phyloP scores from a whole-genome alignment of 768 basidiomycete species.

The Mycena filopes region DNA sequence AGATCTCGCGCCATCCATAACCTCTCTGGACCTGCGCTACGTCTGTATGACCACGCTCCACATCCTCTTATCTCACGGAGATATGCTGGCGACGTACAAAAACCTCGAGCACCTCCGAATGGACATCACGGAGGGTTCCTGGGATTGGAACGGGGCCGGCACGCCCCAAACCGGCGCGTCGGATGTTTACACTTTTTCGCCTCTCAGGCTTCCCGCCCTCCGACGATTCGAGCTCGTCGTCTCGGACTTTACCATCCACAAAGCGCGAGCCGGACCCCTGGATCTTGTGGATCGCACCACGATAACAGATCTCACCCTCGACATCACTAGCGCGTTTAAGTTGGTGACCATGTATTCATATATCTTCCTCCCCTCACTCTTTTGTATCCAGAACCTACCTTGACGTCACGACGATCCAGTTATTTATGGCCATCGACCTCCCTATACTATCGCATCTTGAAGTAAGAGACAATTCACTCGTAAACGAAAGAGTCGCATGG shows the following conservation, averaged over 20 bases:
- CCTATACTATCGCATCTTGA: conserved; percentile 28
- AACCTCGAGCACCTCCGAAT: conserved; percentile 28
- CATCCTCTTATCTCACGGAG: conserved; percentile 5
- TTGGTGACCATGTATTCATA: not conserved
- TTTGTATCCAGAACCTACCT: not conserved
- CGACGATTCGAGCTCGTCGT: conserved; percentile 32
- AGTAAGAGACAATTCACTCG: conserved; percentile 24
- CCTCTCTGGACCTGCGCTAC: conserved; percentile 27
- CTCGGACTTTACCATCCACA: conserved; percentile 28
- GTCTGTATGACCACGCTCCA: conserved; percentile 17
- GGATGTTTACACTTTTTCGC: conserved; percentile 17
- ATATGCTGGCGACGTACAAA: conserved; percentile 20
- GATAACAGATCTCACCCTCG: conserved; percentile 29
- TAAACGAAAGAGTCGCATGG: not conserved
- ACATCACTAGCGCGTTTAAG: conserved; percentile 31
- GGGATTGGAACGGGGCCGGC: conserved; percentile 34
- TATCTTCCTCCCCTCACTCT: not conserved
- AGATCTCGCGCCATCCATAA: conserved; percentile 23
- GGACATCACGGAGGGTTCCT: conserved; percentile 36
- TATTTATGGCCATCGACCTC: conserved; percentile 27
- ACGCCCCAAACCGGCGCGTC: conserved; percentile 33
- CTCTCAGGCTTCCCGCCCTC: conserved; percentile 35
- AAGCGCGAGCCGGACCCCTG: conserved; percentile 24
- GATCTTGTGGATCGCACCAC: conserved; percentile 29
- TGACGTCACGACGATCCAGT: conserved; percentile 6